Evolutionary conservation across 352 stramenopile species (phyloP), one percentile per base, ranked within the genome.

Genomic region (Phytophthora parvispora): DNA sequence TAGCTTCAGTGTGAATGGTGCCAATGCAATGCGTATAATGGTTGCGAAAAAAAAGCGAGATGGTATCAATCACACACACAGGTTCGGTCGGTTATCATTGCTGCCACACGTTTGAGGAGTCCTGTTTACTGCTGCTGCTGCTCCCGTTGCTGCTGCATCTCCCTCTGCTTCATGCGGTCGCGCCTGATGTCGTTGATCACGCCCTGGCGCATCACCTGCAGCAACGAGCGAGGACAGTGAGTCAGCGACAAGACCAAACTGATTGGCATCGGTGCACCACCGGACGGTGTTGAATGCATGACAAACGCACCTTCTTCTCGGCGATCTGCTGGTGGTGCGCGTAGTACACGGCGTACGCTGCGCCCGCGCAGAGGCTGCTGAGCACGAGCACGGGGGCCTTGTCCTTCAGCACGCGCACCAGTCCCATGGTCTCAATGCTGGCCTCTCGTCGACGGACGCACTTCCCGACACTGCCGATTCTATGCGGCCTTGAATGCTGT

Each of bases 141-240:
- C 20, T 81, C 18, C 47, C 73, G 63, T n/a, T 77, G 55, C 40
- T 81, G 66, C 24, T 85, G 66, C 72, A 86, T 74, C 60, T 86
- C 76, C 16, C 71, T 75, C 48, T 69, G 80, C 67, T 83, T 87
- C 45, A 86, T 54, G 12, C 87, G 84, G 54, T 92, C 85, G 20
- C 87, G 83, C 62, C 85, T 89, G 60, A 95, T 95, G 69, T 95
- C 87, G 58, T 89, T 89, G 54, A 93, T 91, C 48, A 95, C 87
- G 6, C 87, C 87, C 20, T 85, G 82, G 25, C 85, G 82, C 87
- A 95, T 95, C 34, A 73, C 67, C 83, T 89, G 38, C 31, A 74
- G n/a, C 31, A 64, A 15, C 43, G 43, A 59, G 3, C 32, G 48
- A 2, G 10, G 15, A 20, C n/a, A n/a, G n/a, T n/a, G n/a, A 62